Evolutionary conservation across 352 stramenopile species (phyloP).

Genomic region (Lagenidium giganteum): DNA sequence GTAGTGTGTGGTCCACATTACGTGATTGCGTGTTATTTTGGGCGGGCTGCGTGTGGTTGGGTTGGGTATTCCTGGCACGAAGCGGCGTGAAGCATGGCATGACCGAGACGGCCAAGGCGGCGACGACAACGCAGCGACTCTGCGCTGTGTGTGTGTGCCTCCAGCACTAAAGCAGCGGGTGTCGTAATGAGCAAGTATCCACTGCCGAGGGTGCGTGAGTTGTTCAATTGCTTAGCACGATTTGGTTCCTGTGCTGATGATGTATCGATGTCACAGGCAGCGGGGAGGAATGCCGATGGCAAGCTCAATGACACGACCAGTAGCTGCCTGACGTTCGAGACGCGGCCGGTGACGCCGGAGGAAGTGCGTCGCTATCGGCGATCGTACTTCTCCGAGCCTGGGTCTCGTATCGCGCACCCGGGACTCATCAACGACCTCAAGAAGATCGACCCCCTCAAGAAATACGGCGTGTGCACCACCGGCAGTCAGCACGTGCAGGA

Average conservation of each 20-base stretch:
- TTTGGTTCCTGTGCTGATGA: not conserved
- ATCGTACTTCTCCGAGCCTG: slow-evolving; percentile 80
- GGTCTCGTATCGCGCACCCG: slow-evolving; percentile 64
- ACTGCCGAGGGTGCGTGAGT: too few relatives aligned
- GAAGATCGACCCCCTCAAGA: slow-evolving; percentile 45
- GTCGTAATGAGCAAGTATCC: too few relatives aligned
- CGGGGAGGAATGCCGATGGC: slow-evolving; percentile 30
- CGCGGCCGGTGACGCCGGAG: slow-evolving; percentile 61
- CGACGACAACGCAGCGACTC: too few relatives aligned
- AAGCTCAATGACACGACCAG: slow-evolving; percentile 34
- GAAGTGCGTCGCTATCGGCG: slow-evolving; percentile 73
- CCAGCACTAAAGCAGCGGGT: too few relatives aligned
- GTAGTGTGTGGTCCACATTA: too few relatives aligned
- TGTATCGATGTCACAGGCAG: slow-evolving; percentile 18
- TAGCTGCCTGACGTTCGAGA: slow-evolving; percentile 51
- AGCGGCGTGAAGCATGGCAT: too few relatives aligned
- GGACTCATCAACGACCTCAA: slow-evolving; percentile 80
- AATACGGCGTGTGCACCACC: slow-evolving; percentile 63
- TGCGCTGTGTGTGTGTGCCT: too few relatives aligned
- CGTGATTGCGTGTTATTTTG: too few relatives aligned
- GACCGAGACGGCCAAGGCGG: too few relatives aligned
- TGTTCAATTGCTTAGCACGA: too few relatives aligned
- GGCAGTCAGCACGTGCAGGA: slow-evolving; percentile 65
- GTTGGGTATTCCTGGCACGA: too few relatives aligned
- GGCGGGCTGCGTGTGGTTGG: too few relatives aligned